Conservation (phyloP, 371 early-diverging fungal species). For the Synchytrium microbalum region DNA sequence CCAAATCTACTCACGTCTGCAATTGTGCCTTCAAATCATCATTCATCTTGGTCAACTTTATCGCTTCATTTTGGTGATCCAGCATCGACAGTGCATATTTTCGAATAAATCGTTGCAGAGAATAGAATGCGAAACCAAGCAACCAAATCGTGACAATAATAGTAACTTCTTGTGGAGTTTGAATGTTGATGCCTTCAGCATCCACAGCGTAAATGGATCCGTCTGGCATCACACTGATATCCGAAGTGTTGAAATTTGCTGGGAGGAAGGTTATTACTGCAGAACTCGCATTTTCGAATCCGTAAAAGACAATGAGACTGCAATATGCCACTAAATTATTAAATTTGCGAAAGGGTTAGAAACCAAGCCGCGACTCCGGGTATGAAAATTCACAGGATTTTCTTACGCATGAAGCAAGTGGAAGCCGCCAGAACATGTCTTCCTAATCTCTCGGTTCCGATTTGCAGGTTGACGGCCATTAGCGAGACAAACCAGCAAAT, state of each 20-base stretch:
- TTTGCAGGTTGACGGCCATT: slow-evolving; percentile 31
- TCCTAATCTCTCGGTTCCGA: slow-evolving; percentile 17
- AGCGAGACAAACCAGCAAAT: slow-evolving; percentile 27
- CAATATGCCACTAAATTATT: no score
- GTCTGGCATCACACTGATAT: background rate
- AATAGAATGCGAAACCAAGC: slow-evolving; percentile 19
- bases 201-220: background rate
- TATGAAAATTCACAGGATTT: no score
- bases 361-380: no score
- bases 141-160: slow-evolving; percentile 25
- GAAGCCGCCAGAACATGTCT: slow-evolving; percentile 19
- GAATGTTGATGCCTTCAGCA: background rate
- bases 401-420: no score
- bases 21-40: slow-evolving; percentile 28
- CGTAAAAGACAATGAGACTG: no score
- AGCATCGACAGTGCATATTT: slow-evolving; percentile 31
- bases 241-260: background rate
- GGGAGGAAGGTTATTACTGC: no score
- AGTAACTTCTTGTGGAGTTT: slow-evolving; percentile 17
- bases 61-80: slow-evolving; percentile 23
- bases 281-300: no score
- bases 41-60: slow-evolving; percentile 21
- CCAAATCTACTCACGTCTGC: slow-evolving; percentile 14
- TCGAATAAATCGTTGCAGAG: slow-evolving; percentile 31
- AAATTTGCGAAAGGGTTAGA: no score